phyloP scores from a whole-genome alignment of 208 protist genomes.

The Polymyxa betae region DNA sequence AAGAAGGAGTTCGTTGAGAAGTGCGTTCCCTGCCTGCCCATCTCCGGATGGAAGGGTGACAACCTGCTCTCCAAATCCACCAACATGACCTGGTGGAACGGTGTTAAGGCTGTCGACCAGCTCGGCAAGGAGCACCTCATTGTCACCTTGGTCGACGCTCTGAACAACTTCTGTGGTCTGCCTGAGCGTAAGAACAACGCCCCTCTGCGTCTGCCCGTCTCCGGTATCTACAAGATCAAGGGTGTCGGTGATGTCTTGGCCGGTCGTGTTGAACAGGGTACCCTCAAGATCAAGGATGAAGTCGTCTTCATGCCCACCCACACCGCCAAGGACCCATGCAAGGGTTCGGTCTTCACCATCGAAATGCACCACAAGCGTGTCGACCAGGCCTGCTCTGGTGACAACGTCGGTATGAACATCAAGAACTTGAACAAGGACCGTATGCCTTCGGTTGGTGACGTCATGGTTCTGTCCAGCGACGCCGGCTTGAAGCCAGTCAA shows the following conservation, averaged over 20 bases:
- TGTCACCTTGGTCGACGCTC: constrained; percentile 65
- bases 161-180: constrained; percentile 70
- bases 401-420: constrained; percentile 78
- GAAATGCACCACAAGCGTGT: constrained; percentile 85
- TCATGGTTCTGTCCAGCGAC: constrained; percentile 71
- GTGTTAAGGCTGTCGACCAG: constrained; percentile 63
- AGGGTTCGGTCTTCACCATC: constrained; percentile 79
- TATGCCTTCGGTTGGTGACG: constrained; percentile 69
- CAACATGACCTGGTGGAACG: constrained; percentile 76
- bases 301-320: constrained; percentile 73
- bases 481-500: constrained; percentile 60
- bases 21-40: constrained; percentile 67
- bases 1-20: constrained; percentile 71
- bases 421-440: constrained; percentile 73
- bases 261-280: constrained; percentile 72
- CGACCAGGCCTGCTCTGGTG: constrained; percentile 78
- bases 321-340: constrained; percentile 66
- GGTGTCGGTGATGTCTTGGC: constrained; percentile 73
- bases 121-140: constrained; percentile 62
- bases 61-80: constrained; percentile 68
- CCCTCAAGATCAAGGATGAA: constrained; percentile 66
- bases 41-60: constrained; percentile 64
- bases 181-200: constrained; percentile 62
- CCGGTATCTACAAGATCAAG: constrained; percentile 76
- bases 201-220: constrained; percentile 71